Base-by-base conservation (phyloP, 1,284 basidiomycete species). In the Singerocomus rubriflavus region DNA sequence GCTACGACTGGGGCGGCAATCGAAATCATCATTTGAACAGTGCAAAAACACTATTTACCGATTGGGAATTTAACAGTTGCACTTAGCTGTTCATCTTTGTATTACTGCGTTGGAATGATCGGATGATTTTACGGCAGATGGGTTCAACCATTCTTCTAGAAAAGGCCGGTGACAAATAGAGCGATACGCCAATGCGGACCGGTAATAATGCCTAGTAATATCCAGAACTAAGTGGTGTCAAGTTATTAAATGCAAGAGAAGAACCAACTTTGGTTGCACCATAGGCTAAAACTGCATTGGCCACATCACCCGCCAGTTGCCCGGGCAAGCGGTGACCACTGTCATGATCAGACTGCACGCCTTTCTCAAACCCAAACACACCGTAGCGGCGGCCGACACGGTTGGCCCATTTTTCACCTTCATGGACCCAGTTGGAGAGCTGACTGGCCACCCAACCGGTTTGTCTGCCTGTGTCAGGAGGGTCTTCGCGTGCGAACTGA, bases 211-310 rank as follows among this genome's bases (percentile, higher is more conserved):
- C 88, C 91, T 94, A 57, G n/a, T n/a, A n/a, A 5, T 47, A 17
- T 50, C 46, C 43, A 51, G 21, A n/a, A 39, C 31, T 25, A 32
- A 44, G 45, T 51, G 35, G 25, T 48, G 21, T n/a, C 32, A 54
- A 51, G 30, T 40, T 26, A 31, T n/a, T 17, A 3, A 12, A 38
- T 30, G n/a, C 14, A 25, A 6, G 12, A 10, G 38, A 5, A 39
- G 39, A 30, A 35, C 48, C 45, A 63, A 89, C 92, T 79, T 95
- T 98, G 52, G 88, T 88, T 6, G 82, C 72, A 2, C 84, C 84
- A 66, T 96, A 98, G 0, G 93, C 93, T 17, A 93, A 76, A 0
- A 93, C 81, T 0, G 85, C 84, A 60, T 91, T 88, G 10, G 85
- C 84, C 6, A 88, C 78, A 63, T 89, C 86, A 7, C 85, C 85